phyloP scores from a whole-genome alignment of 352 stramenopile genomes.

The Globisporangium sylvaticum region DNA sequence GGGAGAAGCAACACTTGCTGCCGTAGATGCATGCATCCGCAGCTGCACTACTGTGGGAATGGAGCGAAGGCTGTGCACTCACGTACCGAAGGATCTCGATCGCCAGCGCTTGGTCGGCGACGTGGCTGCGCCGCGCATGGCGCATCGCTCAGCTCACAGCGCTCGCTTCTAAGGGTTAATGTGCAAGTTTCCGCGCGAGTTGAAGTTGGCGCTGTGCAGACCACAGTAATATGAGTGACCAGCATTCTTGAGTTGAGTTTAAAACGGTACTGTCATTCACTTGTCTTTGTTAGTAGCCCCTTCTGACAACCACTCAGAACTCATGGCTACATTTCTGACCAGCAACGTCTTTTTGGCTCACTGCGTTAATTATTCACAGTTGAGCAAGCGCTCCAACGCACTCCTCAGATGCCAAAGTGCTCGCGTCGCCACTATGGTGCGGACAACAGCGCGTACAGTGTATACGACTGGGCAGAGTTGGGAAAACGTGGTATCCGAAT shows the following conservation, averaged over 20 bases:
- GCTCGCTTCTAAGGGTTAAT: too few relatives aligned
- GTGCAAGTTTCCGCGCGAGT: not conserved
- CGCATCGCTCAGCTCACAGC: too few relatives aligned
- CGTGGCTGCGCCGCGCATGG: too few relatives aligned
- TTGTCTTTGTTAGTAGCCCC: not conserved
- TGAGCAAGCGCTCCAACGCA: not conserved
- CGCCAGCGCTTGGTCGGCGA: too few relatives aligned
- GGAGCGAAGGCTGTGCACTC: too few relatives aligned
- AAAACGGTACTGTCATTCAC: too few relatives aligned
- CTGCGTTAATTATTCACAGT: not conserved
- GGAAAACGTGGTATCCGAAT: not conserved
- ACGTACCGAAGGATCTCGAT: too few relatives aligned
- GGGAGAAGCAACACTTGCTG: slow-evolving; percentile 2
- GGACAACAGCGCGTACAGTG: too few relatives aligned
- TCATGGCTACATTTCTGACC: not conserved
- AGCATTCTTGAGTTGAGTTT: too few relatives aligned
- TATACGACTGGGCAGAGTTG: not conserved
- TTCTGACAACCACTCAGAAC: not conserved
- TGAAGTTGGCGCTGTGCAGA: not conserved
- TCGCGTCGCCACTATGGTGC: not conserved
- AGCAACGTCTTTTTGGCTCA: not conserved
- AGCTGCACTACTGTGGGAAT: not conserved
- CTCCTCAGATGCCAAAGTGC: not conserved
- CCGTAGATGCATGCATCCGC: not conserved
- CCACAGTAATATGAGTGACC: too few relatives aligned